Conservation (phyloP, 2,329 filamentous ascomycete genomes). For the Aspergillus hortae region DNA sequence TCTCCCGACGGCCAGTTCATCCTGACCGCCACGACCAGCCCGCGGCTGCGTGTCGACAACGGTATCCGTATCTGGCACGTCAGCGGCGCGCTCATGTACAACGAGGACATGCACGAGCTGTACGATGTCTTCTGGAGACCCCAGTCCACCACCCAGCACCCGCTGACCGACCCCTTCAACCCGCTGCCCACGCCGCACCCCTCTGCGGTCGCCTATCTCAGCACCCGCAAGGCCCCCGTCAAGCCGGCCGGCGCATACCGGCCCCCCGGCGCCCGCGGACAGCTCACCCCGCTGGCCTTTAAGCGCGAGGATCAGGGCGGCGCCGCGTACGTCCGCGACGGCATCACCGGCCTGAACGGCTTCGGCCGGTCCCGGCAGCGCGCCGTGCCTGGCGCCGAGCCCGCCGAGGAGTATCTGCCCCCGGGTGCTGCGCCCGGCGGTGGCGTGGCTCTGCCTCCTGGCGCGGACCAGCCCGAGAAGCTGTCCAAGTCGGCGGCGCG, state of each 20-base stretch:
- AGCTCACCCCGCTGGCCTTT: conserved; percentile 85
- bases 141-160: conserved; percentile 58
- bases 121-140: conserved; percentile 91
- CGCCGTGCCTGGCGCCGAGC: conserved; percentile 82
- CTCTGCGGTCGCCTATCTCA: conserved; percentile 78
- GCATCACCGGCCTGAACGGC: conserved; percentile 66
- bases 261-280: conserved; percentile 86
- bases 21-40: conserved; percentile 95
- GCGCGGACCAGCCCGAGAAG: conserved; percentile 60
- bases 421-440: conserved; percentile 68
- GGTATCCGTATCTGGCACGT: conserved; percentile 95
- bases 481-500: conserved; percentile 82
- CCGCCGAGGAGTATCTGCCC: conserved; percentile 59
- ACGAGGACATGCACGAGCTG: conserved; percentile 89
- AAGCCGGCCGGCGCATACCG: conserved; percentile 97
- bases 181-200: conserved; percentile 73
- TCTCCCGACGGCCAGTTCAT: conserved; percentile 94
- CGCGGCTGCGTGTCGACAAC: conserved; percentile 92
- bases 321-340: conserved; percentile 79
- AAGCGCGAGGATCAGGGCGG: conserved; percentile 97
- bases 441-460: conserved; percentile 62
- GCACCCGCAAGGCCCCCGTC: conserved; percentile 85
- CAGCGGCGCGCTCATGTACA: conserved; percentile 84
- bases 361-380: conserved; percentile 73
- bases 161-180: conserved; percentile 67